Evolutionary conservation across 768 basidiomycete genomes (phyloP), one percentile per base, ranked within the genome.

Genomic region (Dentipellis sp.): DNA sequence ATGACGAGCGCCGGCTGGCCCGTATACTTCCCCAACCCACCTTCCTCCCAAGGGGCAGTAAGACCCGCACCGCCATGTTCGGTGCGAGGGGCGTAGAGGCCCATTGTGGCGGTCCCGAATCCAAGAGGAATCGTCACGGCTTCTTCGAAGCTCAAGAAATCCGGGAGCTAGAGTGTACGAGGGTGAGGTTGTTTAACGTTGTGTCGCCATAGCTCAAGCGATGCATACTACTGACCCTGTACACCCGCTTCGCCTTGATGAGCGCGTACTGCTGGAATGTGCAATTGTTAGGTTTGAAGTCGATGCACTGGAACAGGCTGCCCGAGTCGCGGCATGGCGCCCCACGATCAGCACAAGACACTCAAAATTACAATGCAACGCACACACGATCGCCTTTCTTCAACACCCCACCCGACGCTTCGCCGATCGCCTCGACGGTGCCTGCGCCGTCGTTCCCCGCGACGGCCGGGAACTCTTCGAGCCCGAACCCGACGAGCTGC

Each of bases 101-200:
- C 67, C 0, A 57, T 48, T 5, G 63, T 59, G 4, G 65, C 66
- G 10, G 66, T 66, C n/a, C 58, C 59, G 35, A 65, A 54, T 1
- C 56, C 66, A 37, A 64, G 54, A 6, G 66, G 66, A 10, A 67
- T 50, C 10, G 65, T 59, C 9, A 59, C 29, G 2, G 65, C 67
- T 21, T 63, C 4, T 10, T 64, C 65, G 56, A 61, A 62, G 1
- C 60, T 50, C 12, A 65, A 4, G 22, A 50, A 53, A 17, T 50
- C 45, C 2, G 65, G 66, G 29, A 68, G 56, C 52, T 59, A 40
- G 1, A 52, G 17, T 22, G n/a, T 4, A n/a, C 9, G 11, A 12
- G n/a, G n/a, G 10, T 10, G 42, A 10, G 48, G 10, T 12, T 17
- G 16, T 11, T 10, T 16, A 29, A 29, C 6, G 3, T 29, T 29